Conservation (phyloP, 768 basidiomycete species). For the Termitomyces sp. region DNA sequence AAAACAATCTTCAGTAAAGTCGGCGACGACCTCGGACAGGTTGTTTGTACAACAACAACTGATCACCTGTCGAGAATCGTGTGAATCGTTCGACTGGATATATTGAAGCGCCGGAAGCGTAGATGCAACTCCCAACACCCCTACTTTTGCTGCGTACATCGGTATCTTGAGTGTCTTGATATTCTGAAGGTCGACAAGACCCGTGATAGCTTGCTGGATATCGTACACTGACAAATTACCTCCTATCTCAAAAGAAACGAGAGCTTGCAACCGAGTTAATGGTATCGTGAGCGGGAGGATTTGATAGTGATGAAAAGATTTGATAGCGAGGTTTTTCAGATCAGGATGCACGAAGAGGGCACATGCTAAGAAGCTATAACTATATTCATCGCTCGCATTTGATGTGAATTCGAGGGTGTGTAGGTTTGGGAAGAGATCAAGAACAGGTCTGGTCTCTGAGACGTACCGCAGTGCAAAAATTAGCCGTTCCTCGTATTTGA, state of each 20-base stretch:
- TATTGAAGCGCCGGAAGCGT: not conserved
- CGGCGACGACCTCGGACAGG: not conserved
- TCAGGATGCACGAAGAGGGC: not conserved
- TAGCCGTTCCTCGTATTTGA: not conserved
- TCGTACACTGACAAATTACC: too few species aligned
- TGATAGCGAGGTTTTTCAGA: not conserved
- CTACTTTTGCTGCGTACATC: not conserved
- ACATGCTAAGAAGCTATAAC: not conserved
- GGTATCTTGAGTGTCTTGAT: not conserved
- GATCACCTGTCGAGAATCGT: rapidly evolving
- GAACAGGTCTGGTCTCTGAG: not conserved
- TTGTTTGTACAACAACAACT: not conserved
- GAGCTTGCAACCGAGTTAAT: not conserved
- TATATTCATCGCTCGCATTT: rapidly evolving
- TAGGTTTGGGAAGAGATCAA: not conserved
- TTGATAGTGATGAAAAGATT: too few species aligned
- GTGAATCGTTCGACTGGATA: not conserved
- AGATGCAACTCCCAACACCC: not conserved
- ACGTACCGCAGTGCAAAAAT: not conserved
- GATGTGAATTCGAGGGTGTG: not conserved
- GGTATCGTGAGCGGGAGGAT: not conserved
- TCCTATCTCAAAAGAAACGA: not conserved
- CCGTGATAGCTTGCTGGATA: not conserved
- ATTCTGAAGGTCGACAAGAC: not conserved
- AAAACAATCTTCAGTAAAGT: not conserved